A percentile compares a stretch with the other conserved stretches of the same genome.
Conservation (phyloP, 2,329 filamentous ascomycete species). For the Setomelanomma holmii region DNA sequence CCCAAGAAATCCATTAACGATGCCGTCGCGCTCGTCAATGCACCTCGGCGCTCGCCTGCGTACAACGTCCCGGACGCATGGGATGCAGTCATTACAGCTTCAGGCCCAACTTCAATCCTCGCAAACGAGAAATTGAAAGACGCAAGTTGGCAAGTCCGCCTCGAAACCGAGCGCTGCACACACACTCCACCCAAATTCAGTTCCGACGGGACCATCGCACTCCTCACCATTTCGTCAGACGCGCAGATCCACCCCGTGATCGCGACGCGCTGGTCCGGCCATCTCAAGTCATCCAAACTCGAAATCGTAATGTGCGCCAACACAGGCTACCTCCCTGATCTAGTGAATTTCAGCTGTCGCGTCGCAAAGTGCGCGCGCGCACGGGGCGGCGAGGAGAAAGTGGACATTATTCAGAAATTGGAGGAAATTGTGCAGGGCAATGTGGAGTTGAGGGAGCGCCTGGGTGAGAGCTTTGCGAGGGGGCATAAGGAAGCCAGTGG, state of each 20-base stretch:
- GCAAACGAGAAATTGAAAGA: constrained; percentile 58
- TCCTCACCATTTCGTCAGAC: constrained; percentile 66
- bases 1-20: constrained; percentile 69
- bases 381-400: constrained; percentile 57
- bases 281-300: constrained; percentile 64
- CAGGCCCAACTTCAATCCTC: constrained; percentile 60
- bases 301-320: constrained; percentile 73
- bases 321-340: constrained; percentile 67
- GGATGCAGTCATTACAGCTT: constrained; percentile 62
- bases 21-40: constrained; percentile 69
- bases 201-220: constrained; percentile 66
- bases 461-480: constrained; percentile 70
- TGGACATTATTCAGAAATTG: constrained; percentile 69
- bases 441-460: constrained; percentile 52
- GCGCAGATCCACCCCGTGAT: constrained; percentile 73
- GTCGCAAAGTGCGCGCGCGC: constrained; percentile 63
- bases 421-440: constrained; percentile 56
- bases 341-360: constrained; percentile 73
- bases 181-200: constrained; percentile 70
- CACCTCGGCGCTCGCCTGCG: constrained; percentile 66
- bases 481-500: constrained; percentile 74
- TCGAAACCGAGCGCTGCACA: constrained; percentile 67
- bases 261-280: constrained; percentile 70
- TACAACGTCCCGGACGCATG: constrained; percentile 69
- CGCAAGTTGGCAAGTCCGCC: constrained; percentile 66